These are phyloP conservation scores for Plasmodium gonderi DNA, from an alignment of 169 alveolate species.

Conservation along the genomic window DNA sequence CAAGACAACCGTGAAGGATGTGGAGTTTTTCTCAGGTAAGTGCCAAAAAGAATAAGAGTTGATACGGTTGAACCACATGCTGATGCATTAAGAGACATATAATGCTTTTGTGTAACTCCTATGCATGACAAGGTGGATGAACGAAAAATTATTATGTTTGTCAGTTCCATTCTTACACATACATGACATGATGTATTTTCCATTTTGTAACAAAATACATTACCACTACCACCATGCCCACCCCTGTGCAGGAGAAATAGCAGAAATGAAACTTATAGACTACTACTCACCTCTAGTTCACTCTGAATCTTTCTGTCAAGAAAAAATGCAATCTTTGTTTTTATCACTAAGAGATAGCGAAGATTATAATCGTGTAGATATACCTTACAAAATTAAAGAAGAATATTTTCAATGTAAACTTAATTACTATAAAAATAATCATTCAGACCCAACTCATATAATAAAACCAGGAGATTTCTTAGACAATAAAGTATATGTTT, in stretches of 20 bases:
- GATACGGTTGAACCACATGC: too few species aligned
- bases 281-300: slow-evolving; percentile 47
- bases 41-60: too few species aligned
- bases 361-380: slow-evolving; percentile 28
- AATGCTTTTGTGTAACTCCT: too few species aligned
- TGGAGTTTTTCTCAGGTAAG: slow-evolving; percentile 31
- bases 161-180: not conserved
- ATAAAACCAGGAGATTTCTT: slow-evolving; percentile 22
- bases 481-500: slow-evolving; percentile 9
- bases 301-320: slow-evolving; percentile 39
- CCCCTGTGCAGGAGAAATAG: not conserved
- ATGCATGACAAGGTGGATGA: too few species aligned
- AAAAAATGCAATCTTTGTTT: slow-evolving; percentile 22
- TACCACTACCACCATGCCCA: not conserved
- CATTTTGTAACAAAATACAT: too few species aligned
- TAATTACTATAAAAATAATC: slow-evolving; percentile 31
- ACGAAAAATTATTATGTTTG: not conserved
- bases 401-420: slow-evolving; percentile 39
- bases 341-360: slow-evolving; percentile 10
- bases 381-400: slow-evolving; percentile 23
- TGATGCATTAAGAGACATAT: too few species aligned
- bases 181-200: not conserved
- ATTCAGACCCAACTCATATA: slow-evolving; percentile 16
- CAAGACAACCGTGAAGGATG: slow-evolving; percentile 6
- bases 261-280: slow-evolving; percentile 12